Evolutionary conservation across 768 basidiomycete species (phyloP), one percentile per base, ranked within the genome.

Genomic region (Flagelloscypha sp.): DNA sequence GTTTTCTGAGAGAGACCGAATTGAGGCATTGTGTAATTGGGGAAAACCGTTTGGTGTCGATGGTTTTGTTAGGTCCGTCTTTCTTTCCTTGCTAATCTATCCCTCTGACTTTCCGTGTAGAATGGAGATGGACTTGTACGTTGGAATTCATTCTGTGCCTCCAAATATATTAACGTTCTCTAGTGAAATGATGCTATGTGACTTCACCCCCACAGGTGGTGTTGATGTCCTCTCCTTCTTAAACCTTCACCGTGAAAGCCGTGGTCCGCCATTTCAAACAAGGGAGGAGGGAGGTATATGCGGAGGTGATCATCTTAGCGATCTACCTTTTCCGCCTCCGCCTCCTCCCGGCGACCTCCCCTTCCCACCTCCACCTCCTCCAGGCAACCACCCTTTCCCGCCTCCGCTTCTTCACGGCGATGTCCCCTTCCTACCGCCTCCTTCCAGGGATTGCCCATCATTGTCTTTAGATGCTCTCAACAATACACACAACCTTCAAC

Each of bases 11-110:
- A 32, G 36, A 13, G 35, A 52, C 27, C 57, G 69, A 27, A 56
- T 73, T 2, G 17, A 32, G 3, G 52, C 50, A 2, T 45, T 72
- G 13, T 74, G 72, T 46, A 37, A 55, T 4, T 71, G 70, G 65
- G 71, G 65, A 9, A 55, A 53, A 30, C 38, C 48, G 21, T 56
- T 57, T 25, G 54, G 47, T 5, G 27, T 75, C 3, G 70, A 74
- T 48, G 73, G 62, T 4, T 70, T 64, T 42, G 54, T 72, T 32
- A 62, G 71, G 68, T 57, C 41, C 31, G 15, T 35, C 5, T 30
- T 47, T 19, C 37, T 19, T 32, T 21, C 10, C 17, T 31, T 46
- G 18, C 41, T 33, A 7, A 12, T n/a, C 4, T 19, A 20, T 9
- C 20, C 24, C 27, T 21, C 11, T 34, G n/a, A 25, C 11, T 16